phyloP scores from a whole-genome alignment of 1,284 basidiomycete genomes.

The Trametes hirsuta region DNA sequence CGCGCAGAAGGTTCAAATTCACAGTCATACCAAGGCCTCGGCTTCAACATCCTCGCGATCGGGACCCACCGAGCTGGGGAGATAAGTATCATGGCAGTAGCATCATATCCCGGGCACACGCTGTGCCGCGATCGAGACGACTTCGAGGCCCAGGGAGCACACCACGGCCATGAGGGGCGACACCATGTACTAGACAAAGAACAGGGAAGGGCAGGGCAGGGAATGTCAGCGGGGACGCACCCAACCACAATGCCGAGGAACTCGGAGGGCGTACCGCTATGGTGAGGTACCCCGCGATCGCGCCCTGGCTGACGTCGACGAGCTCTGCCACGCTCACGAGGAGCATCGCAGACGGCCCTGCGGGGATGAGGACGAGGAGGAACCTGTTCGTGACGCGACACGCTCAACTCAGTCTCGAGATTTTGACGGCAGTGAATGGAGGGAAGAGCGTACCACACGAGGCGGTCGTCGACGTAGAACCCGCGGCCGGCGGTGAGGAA shows the following conservation, averaged over 20 bases:
- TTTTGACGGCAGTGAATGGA: not conserved
- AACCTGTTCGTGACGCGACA: slow-evolving; percentile 26
- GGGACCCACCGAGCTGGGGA: not conserved
- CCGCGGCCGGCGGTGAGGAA: slow-evolving; percentile 34
- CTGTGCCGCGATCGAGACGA: slow-evolving; percentile 24
- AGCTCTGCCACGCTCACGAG: slow-evolving; percentile 37
- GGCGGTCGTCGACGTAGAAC: slow-evolving; percentile 35
- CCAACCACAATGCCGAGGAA: not conserved
- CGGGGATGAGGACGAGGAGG: slow-evolving; percentile 35
- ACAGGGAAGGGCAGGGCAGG: not conserved
- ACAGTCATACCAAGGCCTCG: no score
- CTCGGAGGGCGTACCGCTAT: slow-evolving; percentile 27
- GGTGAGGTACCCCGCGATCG: slow-evolving; percentile 37
- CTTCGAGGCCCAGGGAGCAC: slow-evolving; percentile 32
- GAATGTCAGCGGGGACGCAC: no score
- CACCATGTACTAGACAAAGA: slow-evolving; percentile 30
- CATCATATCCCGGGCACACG: slow-evolving; percentile 4
- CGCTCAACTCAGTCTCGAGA: not conserved
- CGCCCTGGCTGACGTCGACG: slow-evolving; percentile 34
- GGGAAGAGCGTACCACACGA: slow-evolving; percentile 30
- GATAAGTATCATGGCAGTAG: not conserved
- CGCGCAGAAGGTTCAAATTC: no score
- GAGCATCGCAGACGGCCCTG: slow-evolving; percentile 38
- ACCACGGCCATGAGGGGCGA: slow-evolving; percentile 37
- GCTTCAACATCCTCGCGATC: no score